Percentiles rank a stretch among this genome's conserved stretches.
Conservation (phyloP, 2,329 filamentous ascomycete species). For the Emericellopsis atlantica region DNA sequence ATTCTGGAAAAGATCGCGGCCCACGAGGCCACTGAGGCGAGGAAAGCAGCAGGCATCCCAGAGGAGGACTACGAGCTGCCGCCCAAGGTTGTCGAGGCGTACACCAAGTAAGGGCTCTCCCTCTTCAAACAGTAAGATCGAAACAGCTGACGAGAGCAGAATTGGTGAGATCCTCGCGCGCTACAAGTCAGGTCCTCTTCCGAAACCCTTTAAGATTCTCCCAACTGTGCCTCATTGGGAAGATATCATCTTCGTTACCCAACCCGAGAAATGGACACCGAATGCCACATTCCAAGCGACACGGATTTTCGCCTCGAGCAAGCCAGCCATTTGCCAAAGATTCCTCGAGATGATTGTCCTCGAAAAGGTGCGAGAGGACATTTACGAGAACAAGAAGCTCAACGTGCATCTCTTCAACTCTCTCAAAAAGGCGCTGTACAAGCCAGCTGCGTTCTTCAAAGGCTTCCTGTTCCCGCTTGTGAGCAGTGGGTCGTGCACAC, state of each 20-base stretch:
- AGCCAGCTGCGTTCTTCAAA: slow-evolving; percentile 94
- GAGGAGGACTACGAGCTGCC: slow-evolving; percentile 81
- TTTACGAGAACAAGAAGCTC: slow-evolving; percentile 85
- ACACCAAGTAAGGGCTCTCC: slow-evolving; percentile 55
- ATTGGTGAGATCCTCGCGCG: slow-evolving; percentile 79
- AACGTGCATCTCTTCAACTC: slow-evolving; percentile 92
- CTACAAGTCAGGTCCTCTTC: slow-evolving; percentile 92
- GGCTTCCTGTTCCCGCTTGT: slow-evolving; percentile 88
- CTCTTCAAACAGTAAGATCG: neutral
- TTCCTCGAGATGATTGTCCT: slow-evolving; percentile 83
- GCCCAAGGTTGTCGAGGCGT: slow-evolving; percentile 86
- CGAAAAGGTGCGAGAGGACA: slow-evolving; percentile 85
- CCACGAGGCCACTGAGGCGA: slow-evolving; percentile 59
- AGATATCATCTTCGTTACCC: slow-evolving; percentile 73
- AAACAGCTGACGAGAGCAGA: slow-evolving; percentile 24
- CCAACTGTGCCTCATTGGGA: slow-evolving; percentile 88
- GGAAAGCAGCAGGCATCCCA: slow-evolving; percentile 31
- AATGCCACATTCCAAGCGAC: slow-evolving; percentile 81
- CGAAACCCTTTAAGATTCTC: slow-evolving; percentile 95
- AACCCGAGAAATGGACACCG: slow-evolving; percentile 60
- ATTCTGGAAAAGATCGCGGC: slow-evolving; percentile 91
- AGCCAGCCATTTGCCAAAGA: slow-evolving; percentile 65
- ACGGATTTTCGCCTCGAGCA: slow-evolving; percentile 80
- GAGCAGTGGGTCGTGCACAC: slow-evolving; percentile 71
- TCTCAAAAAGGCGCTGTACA: slow-evolving; percentile 85